phyloP scores from a whole-genome alignment of 768 basidiomycete species.

The Wakefieldia striispora region DNA sequence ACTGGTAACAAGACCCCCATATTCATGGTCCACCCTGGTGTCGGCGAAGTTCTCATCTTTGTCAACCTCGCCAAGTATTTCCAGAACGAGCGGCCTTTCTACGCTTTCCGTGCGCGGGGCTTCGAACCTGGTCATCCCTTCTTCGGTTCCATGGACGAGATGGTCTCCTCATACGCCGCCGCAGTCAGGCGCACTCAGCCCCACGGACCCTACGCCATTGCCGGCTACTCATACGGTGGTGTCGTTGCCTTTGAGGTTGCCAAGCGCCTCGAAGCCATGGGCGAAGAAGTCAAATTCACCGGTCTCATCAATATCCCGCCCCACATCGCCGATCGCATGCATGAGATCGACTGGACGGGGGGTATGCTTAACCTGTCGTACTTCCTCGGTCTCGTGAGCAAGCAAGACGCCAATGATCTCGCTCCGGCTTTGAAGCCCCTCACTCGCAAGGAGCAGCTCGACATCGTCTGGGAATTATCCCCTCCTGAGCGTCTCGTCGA shows the following conservation, averaged over 20 bases:
- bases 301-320: slow-evolving; percentile 42
- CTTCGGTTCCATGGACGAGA: slow-evolving; percentile 37
- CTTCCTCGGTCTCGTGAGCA: slow-evolving; percentile 35
- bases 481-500: slow-evolving; percentile 20
- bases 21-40: slow-evolving; percentile 43
- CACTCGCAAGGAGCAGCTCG: slow-evolving; percentile 19
- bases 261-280: slow-evolving; percentile 33
- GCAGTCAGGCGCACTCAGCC: slow-evolving; percentile 33
- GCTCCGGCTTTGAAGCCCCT: slow-evolving; percentile 11
- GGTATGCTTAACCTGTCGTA: slow-evolving; percentile 39
- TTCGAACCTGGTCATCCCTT: slow-evolving; percentile 38
- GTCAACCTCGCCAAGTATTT: slow-evolving; percentile 41
- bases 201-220: slow-evolving; percentile 37
- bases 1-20: slow-evolving; percentile 39
- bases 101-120: slow-evolving; percentile 42
- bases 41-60: slow-evolving; percentile 40
- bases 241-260: slow-evolving; percentile 41
- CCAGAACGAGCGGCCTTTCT: slow-evolving; percentile 39
- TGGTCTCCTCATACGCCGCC: slow-evolving; percentile 34
- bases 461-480: slow-evolving; percentile 17
- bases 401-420: slow-evolving; percentile 20
- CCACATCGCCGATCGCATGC: slow-evolving; percentile 39
- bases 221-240: slow-evolving; percentile 42
- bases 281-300: slow-evolving; percentile 35
- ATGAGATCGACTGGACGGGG: slow-evolving; percentile 39